These are phyloP conservation scores for Pseudogymnoascus sp. DNA, from an alignment of 2,329 filamentous ascomycete genomes.

Conservation along the genomic window DNA sequence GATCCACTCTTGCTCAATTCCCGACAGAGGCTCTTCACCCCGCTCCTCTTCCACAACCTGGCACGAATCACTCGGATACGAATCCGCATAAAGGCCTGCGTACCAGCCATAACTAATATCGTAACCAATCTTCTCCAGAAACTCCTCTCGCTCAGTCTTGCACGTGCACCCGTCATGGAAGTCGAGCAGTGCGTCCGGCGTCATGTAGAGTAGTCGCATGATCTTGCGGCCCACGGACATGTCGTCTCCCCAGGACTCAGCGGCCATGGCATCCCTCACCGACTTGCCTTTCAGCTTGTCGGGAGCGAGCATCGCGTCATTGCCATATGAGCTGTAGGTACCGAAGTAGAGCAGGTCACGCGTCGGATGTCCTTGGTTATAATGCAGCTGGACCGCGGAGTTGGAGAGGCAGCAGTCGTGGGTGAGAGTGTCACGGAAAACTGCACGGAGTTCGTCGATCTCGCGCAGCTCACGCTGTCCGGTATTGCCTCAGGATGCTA, in stretches of 20 bases:
- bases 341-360: constrained; percentile 7
- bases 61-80: background rate
- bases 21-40: background rate
- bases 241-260: constrained; percentile 10
- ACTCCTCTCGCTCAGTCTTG: constrained; percentile 4
- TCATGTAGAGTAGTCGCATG: constrained; percentile 1
- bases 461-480: constrained; percentile 7
- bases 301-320: background rate
- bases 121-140: background rate
- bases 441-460: constrained; percentile 23
- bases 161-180: constrained; percentile 1
- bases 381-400: constrained; percentile 23
- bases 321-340: background rate
- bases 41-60: background rate
- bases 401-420: constrained; percentile 25
- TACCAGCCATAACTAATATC: background rate
- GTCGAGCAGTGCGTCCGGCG: background rate
- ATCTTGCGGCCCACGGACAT: background rate
- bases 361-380: constrained; percentile 14
- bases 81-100: background rate
- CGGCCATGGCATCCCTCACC: constrained; percentile 1
- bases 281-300: constrained; percentile 9
- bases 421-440: constrained; percentile 24
- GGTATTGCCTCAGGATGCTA: background rate
- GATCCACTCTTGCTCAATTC: constrained; percentile 2